Evolutionary conservation across 2,329 filamentous ascomycete genomes (phyloP).

Genomic region (Thelonectria discophora): DNA sequence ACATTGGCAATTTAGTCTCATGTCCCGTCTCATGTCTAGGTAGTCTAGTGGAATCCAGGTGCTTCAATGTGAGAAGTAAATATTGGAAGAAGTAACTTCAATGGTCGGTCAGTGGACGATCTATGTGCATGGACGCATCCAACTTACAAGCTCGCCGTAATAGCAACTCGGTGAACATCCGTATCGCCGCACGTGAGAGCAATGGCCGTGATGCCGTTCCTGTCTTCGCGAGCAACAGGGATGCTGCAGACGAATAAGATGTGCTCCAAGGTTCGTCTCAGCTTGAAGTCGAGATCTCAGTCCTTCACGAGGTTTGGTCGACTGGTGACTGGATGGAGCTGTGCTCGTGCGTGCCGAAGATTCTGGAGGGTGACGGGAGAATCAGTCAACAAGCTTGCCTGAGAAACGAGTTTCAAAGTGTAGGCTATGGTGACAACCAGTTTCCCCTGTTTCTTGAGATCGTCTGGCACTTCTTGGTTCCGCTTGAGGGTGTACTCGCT

Average conservation of each 20-base stretch:
- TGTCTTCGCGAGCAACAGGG: background rate
- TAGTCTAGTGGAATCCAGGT: too few species aligned
- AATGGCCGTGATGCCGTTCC: background rate
- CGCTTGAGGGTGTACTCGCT: background rate
- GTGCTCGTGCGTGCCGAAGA: background rate
- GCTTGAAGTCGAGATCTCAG: background rate
- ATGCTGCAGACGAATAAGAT: background rate
- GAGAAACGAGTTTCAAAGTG: background rate
- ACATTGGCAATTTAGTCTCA: background rate
- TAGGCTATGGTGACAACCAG: background rate
- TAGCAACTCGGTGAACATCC: background rate
- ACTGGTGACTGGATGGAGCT: too few species aligned
- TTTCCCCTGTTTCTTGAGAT: background rate
- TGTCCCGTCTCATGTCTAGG: background rate
- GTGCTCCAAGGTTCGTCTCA: background rate
- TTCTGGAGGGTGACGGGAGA: background rate
- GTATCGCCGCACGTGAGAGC: background rate
- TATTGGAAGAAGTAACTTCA: background rate
- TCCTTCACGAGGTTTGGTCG: background rate
- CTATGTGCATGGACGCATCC: too few species aligned
- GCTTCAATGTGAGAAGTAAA: background rate
- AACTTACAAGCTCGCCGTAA: background rate
- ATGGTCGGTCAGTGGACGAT: too few species aligned
- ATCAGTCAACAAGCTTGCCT: background rate
- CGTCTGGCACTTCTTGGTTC: background rate